Percentiles rank a stretch among this genome's conserved stretches.
These are phyloP conservation scores for Lasiosphaeriaceae sp. DNA, from an alignment of 495 filamentous ascomycete genomes.

Conservation along the genomic window DNA sequence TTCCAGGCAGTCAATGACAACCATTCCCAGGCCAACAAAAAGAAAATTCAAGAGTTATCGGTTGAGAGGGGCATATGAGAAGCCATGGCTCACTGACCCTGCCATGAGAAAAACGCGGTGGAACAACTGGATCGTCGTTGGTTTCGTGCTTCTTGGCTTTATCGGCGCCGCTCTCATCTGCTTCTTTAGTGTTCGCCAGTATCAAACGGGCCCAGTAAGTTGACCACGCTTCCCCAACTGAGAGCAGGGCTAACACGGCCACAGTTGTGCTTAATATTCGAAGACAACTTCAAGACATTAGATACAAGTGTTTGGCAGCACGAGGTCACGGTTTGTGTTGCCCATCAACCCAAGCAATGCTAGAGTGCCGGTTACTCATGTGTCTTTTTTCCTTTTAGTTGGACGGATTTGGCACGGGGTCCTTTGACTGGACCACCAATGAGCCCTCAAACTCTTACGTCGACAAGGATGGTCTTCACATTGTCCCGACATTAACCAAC, in stretches of 20 bases:
- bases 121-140: slow-evolving; percentile 34
- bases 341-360: background rate
- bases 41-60: slow-evolving; percentile 31
- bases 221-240: slow-evolving; percentile 2
- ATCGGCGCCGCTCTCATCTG: slow-evolving; percentile 28
- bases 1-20: slow-evolving; percentile 3
- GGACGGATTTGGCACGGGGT: slow-evolving; percentile 39
- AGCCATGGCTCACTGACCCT: slow-evolving; percentile 32
- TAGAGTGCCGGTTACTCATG: background rate
- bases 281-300: slow-evolving; percentile 39
- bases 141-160: slow-evolving; percentile 28
- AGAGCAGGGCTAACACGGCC: background rate
- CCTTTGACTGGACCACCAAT: slow-evolving; percentile 44
- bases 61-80: slow-evolving; percentile 35
- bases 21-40: slow-evolving; percentile 6
- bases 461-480: slow-evolving; percentile 39
- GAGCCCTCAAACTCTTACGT: slow-evolving; percentile 39
- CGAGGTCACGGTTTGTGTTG: slow-evolving; percentile 23
- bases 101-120: slow-evolving; percentile 24
- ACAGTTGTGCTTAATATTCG: slow-evolving; percentile 27
- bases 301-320: slow-evolving; percentile 32
- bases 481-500: slow-evolving; percentile 43
- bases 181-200: slow-evolving; percentile 10
- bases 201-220: slow-evolving; percentile 9
- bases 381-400: slow-evolving; percentile 16